Base-by-base conservation (phyloP, 192 early-diverging fungal species). In the Helicostylum pulchrum region DNA sequence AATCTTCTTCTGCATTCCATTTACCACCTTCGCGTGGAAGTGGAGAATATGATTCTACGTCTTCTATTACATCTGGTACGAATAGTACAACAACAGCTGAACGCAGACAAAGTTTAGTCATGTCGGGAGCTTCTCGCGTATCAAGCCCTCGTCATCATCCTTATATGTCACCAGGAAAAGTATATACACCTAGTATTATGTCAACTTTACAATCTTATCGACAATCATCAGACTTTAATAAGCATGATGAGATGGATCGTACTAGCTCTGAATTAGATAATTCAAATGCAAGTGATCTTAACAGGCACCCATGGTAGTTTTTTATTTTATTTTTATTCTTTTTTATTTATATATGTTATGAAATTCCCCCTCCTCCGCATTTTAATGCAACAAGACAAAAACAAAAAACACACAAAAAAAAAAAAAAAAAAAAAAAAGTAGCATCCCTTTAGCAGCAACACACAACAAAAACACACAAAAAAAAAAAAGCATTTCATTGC, bases 1-100 rank as follows among this genome's bases (percentile, higher is more conserved):
- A 48, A 48, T 48, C 46, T 43, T 59, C 57, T 42, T 59, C 57
- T 59, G 57, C 57, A 59, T 59, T 59, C 43, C 57, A 59, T 59
- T 42, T 45, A 45, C 57, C 57, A 15, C 43, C 57, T 45, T 59
- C 57, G 15, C 57, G 57, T 26, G 57, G 39, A 11, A 17, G n/a
- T 4, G 34, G 34, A 19, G 54, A 56, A n/a, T 59, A 59, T 26
- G 57, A 59, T 44, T 23, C 57, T 44, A 8, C 57, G 4, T 57
- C 55, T 2, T 12, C 55, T 11, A 36, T 19, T 39, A 30, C 54
- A 15, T 56, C 54, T 7, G 1, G 2, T 26, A 26, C 26, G 2
- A 39, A 1, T 4, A 39, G 36, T 39, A 39, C 36, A 39, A 39
- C 36, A 10, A 39, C 36, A 10, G 36, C 36, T 39, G 36, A 39